Base-by-base conservation (phyloP, 768 basidiomycete species). In the Boletus pseudo-olivaceus region DNA sequence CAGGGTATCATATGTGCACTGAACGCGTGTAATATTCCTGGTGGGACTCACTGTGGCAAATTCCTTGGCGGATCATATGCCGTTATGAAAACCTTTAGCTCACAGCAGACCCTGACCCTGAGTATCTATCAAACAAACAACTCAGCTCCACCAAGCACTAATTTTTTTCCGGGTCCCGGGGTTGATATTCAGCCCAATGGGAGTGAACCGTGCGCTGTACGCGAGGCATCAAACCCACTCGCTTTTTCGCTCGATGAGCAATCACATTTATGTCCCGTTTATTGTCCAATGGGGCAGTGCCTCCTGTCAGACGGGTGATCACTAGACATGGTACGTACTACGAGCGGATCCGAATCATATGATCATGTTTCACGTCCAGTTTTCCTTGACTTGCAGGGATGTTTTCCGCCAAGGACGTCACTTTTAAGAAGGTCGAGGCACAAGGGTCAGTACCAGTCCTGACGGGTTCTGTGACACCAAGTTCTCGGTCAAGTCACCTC, bases 71-170 rank as follows among this genome's bases (percentile, higher is more conserved):
- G 26, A 39, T 17, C 35, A 14, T 26, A 23, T 20, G 20, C 60
- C 41, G 42, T 39, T 45, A 53, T 61, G 55, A 53, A 62, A 47
- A 19, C 55, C 47, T 39, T 49, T 44, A 49, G 35, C 59, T 58
- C 55, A 27, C 59, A 58, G 54, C 17, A 41, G 15, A 62, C 60
- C 59, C 60, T 53, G 60, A 58, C 59, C 59, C 60, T 61, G 58
- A 62, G 43, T 46, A 42, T 49, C 47, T 34, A 45, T 59, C 44
- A 49, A 40, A 45, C 39, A 29, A 40, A 54, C 23, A 7, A n/a
- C n/a, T 9, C 9, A 4, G 23, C 39, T 15, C 50, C 30, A 37
- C 12, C 51, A 29, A 32, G 19, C 37, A 20, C 47, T 38, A 40
- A 32, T 10, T 19, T 17, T 15, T 7, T 17, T 39, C 37, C 29